Conservation (phyloP, 163 green algal genomes). For the Scenedesmus sp. region DNA sequence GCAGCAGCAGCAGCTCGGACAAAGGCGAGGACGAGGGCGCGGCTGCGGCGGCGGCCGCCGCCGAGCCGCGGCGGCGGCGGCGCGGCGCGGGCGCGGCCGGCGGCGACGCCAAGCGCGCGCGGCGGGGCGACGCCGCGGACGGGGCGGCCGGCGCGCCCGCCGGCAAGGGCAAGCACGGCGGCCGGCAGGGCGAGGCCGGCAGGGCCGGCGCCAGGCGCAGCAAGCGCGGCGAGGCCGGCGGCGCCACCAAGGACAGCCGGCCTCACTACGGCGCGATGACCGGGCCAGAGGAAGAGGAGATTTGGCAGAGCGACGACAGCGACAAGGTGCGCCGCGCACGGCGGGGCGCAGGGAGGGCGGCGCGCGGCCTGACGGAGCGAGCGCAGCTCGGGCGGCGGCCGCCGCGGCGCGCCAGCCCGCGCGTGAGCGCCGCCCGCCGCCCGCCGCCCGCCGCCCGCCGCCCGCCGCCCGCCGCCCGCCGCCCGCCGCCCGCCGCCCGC, state of each 20-base stretch:
- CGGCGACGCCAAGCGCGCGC: neutral
- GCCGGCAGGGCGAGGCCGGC: neutral
- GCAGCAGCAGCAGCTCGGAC: too few relatives aligned
- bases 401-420: neutral
- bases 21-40: neutral
- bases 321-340: conserved; percentile 29
- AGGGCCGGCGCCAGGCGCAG: conserved; percentile 6
- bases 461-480: too few relatives aligned
- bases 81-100: neutral
- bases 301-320: conserved; percentile 43
- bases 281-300: conserved; percentile 20
- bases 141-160: neutral
- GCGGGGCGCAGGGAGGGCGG: neutral
- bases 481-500: too few relatives aligned
- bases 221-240: conserved; percentile 8
- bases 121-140: neutral
- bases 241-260: neutral
- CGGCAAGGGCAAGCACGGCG: conserved; percentile 5
- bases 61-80: too few relatives aligned
- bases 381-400: neutral
- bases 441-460: too few relatives aligned
- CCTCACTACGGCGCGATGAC: conserved; percentile 45
- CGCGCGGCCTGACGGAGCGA: neutral
- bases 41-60: neutral
- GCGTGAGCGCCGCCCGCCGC: too few relatives aligned